phyloP scores from a whole-genome alignment of 768 basidiomycete species.

The Rhodotorula babjevae region DNA sequence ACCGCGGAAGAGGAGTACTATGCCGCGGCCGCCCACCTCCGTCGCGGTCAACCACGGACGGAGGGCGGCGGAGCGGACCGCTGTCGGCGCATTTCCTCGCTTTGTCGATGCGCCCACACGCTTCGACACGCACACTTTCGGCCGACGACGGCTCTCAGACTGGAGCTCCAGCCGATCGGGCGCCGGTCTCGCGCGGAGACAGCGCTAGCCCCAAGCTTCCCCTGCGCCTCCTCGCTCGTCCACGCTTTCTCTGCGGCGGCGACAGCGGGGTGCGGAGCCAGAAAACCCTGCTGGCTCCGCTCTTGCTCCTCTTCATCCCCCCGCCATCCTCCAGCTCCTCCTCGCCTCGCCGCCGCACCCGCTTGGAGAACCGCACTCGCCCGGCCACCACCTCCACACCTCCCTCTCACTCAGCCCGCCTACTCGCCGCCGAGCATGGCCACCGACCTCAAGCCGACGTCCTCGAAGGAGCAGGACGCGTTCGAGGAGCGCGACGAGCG shows the following conservation, averaged over 20 bases:
- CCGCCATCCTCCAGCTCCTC: not conserved
- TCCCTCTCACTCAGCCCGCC: not conserved
- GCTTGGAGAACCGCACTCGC: not conserved
- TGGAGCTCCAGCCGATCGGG: not conserved
- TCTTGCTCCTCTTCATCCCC: not conserved
- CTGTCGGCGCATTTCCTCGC: too few relatives aligned
- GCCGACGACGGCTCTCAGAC: not conserved
- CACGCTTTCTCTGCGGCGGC: constrained; percentile 45
- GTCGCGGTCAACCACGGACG: too few relatives aligned
- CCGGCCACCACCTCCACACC: not conserved
- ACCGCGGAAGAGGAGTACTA: too few relatives aligned
- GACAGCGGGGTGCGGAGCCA: not conserved
- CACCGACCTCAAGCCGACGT: not conserved
- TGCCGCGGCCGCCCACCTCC: too few relatives aligned
- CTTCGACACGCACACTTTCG: not conserved
- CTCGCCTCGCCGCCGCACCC: not conserved
- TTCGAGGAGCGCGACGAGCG: constrained; percentile 19
- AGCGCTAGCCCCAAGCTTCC: constrained; percentile 38
- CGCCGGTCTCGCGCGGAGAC: not conserved
- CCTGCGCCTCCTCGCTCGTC: constrained; percentile 73
- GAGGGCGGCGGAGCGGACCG: too few relatives aligned
- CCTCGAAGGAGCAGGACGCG: constrained; percentile 18
- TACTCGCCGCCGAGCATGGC: not conserved
- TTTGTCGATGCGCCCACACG: too few relatives aligned
- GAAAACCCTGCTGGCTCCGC: not conserved